phyloP scores from a whole-genome alignment of 2,329 filamentous ascomycete genomes.

The Dendryphion nanum region DNA sequence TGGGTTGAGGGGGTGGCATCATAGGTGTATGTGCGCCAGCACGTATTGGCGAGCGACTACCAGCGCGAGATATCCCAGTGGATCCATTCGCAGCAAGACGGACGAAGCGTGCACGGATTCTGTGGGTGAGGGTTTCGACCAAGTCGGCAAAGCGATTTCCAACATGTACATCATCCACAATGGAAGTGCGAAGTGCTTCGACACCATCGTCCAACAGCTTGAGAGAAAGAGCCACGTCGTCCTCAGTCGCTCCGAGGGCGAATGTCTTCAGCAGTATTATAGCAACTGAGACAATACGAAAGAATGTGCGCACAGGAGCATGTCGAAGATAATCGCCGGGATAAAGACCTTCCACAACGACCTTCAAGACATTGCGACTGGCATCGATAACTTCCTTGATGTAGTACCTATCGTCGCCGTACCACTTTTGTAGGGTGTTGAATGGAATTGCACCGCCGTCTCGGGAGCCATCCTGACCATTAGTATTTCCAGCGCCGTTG shows the following conservation, averaged over 20 bases:
- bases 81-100: conserved; percentile 53
- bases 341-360: conserved; percentile 73
- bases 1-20: conserved; percentile 29
- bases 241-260: conserved; percentile 74
- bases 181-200: conserved; percentile 70
- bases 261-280: conserved; percentile 86
- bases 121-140: conserved; percentile 73
- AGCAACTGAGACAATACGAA: conserved; percentile 80
- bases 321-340: conserved; percentile 77
- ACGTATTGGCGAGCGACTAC: conserved; percentile 22
- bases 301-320: conserved; percentile 79
- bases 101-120: conserved; percentile 69
- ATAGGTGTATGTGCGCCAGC: conserved; percentile 24
- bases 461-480: conserved; percentile 6
- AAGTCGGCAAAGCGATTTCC: conserved; percentile 82
- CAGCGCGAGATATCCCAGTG: conserved; percentile 38
- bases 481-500: conserved; percentile 16
- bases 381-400: conserved; percentile 73
- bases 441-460: conserved; percentile 47
- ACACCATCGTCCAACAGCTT: conserved; percentile 73
- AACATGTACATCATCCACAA: conserved; percentile 82
- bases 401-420: conserved; percentile 60
- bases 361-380: conserved; percentile 71
- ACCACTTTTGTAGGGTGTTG: conserved; percentile 48
- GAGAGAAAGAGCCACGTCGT: conserved; percentile 74